Evolutionary conservation across 169 alveolate species (phyloP).

Genomic region (Amoebophrya sp.): DNA sequence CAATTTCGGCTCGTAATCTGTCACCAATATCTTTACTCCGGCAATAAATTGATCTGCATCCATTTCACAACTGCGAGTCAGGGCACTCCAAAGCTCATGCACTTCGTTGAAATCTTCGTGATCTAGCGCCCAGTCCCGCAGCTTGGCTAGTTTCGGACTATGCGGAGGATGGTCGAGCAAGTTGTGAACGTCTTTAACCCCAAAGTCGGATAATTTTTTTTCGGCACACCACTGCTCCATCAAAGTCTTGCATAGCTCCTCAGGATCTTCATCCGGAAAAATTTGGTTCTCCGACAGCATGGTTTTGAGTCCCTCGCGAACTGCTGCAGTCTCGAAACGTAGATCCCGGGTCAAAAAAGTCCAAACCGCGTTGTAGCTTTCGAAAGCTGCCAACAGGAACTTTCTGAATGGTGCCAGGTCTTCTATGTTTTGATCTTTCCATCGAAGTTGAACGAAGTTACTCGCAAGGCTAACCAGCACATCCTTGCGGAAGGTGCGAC

Average conservation of each 20-base stretch:
- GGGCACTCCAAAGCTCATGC: neutral
- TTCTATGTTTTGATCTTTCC: neutral
- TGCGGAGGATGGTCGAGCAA: neutral
- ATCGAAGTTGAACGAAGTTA: neutral
- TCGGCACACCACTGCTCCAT: neutral
- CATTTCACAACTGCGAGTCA: neutral
- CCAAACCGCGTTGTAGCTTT: conserved; percentile 12
- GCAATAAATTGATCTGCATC: neutral
- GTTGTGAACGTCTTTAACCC: neutral
- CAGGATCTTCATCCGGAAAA: neutral
- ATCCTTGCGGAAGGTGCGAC: neutral
- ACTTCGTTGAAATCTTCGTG: conserved; percentile 16
- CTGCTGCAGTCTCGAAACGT: neutral
- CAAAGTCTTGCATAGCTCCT: neutral
- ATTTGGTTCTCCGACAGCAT: neutral
- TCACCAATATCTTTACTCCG: neutral
- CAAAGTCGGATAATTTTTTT: neutral
- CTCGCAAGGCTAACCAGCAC: neutral
- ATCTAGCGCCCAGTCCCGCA: conserved; percentile 7
- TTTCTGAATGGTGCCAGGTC: neutral
- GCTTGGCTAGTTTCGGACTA: neutral
- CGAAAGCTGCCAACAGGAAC: neutral
- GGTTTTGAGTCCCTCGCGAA: neutral
- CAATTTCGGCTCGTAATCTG: neutral
- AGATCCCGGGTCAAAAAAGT: neutral